Conservation (phyloP, 495 filamentous ascomycete genomes). For the Rostrohypoxylon terebratum region DNA sequence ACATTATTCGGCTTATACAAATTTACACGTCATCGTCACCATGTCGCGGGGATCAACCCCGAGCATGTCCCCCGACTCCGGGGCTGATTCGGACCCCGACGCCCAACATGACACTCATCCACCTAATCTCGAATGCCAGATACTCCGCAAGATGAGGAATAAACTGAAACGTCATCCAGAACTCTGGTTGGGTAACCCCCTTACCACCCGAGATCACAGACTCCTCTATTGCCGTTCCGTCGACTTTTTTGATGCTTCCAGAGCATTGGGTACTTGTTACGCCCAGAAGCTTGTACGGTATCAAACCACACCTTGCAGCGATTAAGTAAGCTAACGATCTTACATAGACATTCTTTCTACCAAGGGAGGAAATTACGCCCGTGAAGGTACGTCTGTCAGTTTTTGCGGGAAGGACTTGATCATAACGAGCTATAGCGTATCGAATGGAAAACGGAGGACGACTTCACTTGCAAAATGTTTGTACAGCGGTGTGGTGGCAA, state of each 20-base stretch:
- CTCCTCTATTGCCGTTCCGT: not conserved
- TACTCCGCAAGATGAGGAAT: not conserved
- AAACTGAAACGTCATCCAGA: not conserved
- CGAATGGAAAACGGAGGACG: not conserved
- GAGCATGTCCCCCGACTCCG: not conserved
- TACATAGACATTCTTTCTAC: not conserved
- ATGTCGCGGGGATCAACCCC: not conserved
- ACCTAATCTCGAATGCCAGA: not conserved
- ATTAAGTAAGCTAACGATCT: not conserved
- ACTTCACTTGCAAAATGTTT: not conserved
- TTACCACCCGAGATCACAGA: not conserved
- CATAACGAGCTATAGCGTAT: not conserved
- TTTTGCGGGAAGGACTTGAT: not conserved
- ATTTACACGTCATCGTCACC: too few species aligned
- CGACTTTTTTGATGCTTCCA: not conserved
- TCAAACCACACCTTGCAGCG: too few species aligned
- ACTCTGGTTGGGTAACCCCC: not conserved
- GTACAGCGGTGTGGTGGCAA: not conserved
- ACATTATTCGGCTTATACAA: not conserved
- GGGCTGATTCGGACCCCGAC: not conserved
- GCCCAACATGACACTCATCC: not conserved
- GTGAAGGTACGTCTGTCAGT: not conserved
- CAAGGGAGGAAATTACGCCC: not conserved
- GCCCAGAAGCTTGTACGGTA: constrained; percentile 10
- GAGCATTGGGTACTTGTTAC: not conserved